phyloP scores from a whole-genome alignment of 1,139 yeast genomes.

The Nadsonia commutata region DNA sequence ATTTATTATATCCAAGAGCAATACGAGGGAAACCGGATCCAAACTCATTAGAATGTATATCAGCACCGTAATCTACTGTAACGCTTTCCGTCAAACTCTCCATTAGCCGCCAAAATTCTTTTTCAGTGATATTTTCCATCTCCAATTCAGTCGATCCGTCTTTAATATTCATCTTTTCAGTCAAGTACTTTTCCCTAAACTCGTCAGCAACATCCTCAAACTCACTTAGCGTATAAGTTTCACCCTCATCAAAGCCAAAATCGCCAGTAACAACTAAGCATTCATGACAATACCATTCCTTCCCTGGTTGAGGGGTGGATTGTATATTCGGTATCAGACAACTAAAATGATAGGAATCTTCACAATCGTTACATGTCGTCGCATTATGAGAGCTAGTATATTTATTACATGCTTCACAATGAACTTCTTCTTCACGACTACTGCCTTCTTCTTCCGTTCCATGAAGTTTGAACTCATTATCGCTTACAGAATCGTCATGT shows the following conservation, averaged over 20 bases:
- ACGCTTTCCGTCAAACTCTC: conserved; percentile 24
- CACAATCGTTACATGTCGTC: conserved; percentile 35
- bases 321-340: conserved; percentile 31
- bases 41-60: conserved; percentile 29
- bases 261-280: conserved; percentile 81
- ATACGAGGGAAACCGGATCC: conserved; percentile 39
- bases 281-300: conserved; percentile 63
- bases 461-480: too few relatives aligned
- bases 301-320: background rate
- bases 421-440: conserved; percentile 10
- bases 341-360: conserved; percentile 46
- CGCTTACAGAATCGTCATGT: too few relatives aligned
- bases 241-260: conserved; percentile 75
- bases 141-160: conserved; percentile 8
- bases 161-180: conserved; percentile 30
- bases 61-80: conserved; percentile 37
- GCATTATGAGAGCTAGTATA: conserved; percentile 1
- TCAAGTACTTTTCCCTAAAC: conserved; percentile 32
- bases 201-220: conserved; percentile 45
- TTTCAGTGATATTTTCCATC: conserved; percentile 18
- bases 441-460: conserved; percentile 6
- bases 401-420: conserved; percentile 3
- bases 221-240: conserved; percentile 42
- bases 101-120: conserved; percentile 27
- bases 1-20: conserved; percentile 19